Evolutionary conservation across 1,284 basidiomycete species (phyloP).

Genomic region (Leccinum subspadiceum): DNA sequence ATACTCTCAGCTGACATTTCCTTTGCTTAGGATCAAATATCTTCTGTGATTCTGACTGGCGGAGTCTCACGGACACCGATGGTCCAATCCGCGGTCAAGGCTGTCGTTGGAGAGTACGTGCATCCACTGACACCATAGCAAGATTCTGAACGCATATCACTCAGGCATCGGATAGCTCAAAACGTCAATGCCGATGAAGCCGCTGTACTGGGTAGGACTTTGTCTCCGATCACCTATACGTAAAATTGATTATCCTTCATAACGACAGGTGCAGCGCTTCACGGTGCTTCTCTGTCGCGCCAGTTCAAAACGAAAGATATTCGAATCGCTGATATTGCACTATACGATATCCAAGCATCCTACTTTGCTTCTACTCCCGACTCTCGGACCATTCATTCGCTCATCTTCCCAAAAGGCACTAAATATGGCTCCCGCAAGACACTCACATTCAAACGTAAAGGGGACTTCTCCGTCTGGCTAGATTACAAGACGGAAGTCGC

Average conservation of each 20-base stretch:
- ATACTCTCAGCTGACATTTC: constrained; percentile 4
- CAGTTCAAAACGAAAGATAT: constrained; percentile 97
- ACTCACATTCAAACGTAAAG: constrained; percentile 73
- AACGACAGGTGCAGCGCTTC: constrained; percentile 77
- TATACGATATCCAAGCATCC: constrained; percentile 74
- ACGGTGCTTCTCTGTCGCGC: constrained; percentile 85
- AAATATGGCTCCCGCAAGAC: constrained; percentile 81
- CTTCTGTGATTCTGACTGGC: constrained; percentile 89
- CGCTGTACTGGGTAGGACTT: constrained; percentile 72
- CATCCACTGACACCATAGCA: background rate
- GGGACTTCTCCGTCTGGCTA: constrained; percentile 74
- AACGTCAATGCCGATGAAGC: constrained; percentile 99
- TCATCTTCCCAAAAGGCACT: constrained; percentile 74
- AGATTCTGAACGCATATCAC: constrained; percentile 13
- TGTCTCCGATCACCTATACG: background rate
- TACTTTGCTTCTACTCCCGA: constrained; percentile 65
- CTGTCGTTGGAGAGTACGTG: constrained; percentile 72
- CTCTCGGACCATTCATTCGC: constrained; percentile 67
- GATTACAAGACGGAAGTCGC: constrained; percentile 63
- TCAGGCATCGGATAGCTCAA: constrained; percentile 77
- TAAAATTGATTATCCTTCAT: constrained; percentile 9
- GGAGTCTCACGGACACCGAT: constrained; percentile 90
- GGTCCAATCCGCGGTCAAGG: constrained; percentile 80
- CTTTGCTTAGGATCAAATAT: constrained; percentile 59
- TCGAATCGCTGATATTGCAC: constrained; percentile 73